phyloP scores from a whole-genome alignment of 2,329 filamentous ascomycete species.

The Aspergillus texensis region DNA sequence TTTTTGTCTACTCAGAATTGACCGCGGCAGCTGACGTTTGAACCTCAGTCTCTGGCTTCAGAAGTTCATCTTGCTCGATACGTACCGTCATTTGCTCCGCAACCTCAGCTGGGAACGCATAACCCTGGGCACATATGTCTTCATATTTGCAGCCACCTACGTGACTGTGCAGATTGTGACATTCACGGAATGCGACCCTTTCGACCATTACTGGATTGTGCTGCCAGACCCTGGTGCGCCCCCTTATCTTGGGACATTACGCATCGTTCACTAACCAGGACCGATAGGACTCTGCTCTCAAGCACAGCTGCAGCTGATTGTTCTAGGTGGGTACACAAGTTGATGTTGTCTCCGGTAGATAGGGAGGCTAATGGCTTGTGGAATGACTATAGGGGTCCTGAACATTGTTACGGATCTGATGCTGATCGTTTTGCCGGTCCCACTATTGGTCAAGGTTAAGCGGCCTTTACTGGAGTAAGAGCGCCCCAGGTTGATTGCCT shows the following conservation, averaged over 20 bases:
- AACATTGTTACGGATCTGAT: slow-evolving; percentile 7
- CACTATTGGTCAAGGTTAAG: slow-evolving; percentile 5
- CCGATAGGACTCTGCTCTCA: not conserved
- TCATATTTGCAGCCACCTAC: not conserved
- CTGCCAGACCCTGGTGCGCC: slow-evolving; percentile 1
- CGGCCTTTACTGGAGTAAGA: not conserved
- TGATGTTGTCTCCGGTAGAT: not conserved
- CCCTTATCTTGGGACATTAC: not conserved
- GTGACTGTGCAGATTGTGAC: slow-evolving; percentile 6
- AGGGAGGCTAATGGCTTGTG: not conserved
- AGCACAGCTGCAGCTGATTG: slow-evolving; percentile 7
- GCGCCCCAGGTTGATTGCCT: not conserved
- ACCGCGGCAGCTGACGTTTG: not conserved
- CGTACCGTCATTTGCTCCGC: slow-evolving; percentile 5
- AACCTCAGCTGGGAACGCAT: slow-evolving; percentile 6
- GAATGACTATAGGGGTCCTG: not conserved
- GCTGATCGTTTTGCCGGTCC: slow-evolving; percentile 5
- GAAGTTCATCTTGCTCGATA: slow-evolving; percentile 7
- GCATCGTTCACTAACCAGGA: not conserved
- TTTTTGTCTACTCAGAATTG: not conserved
- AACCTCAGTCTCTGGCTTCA: slow-evolving; percentile 7
- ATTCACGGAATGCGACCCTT: slow-evolving; percentile 7
- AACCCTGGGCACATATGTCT: not conserved
- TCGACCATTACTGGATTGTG: slow-evolving; percentile 10
- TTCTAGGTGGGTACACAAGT: not conserved